Base-by-base conservation (phyloP, 2,329 filamentous ascomycete species). In the Tolypocladium tundrense region DNA sequence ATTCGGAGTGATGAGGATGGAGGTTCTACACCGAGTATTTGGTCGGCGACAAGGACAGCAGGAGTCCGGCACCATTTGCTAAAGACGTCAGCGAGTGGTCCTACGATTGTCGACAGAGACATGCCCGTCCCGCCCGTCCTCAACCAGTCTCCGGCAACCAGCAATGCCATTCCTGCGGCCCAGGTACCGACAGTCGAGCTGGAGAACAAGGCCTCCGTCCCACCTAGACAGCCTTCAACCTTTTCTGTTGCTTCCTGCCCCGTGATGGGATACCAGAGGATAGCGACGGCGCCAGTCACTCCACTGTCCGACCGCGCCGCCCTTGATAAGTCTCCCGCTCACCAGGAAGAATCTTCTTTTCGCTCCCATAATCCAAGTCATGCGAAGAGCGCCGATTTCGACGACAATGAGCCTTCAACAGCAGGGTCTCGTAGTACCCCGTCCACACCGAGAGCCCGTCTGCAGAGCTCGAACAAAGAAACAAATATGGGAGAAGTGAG, bases 21-120 rank as follows among this genome's bases (percentile, higher is more conserved):
- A 9, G 51, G 55, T 16, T 48, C 54, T 33, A 51, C 39, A 21
- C 35, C 40, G 0, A 58, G 54, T 54, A 31, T 57, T 19, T 19
- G 59, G 1, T 60, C 62, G 9, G 13, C 55, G 19, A 57, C 33
- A 16, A 63, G 57, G 21, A 54, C 55, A 9, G 48, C 54, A 5
- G 56, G 45, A 11, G 56, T 60, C 45, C 62, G 61, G 13, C 65
- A 69, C 50, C 62, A 62, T 21, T 58, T 67, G 42, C 59, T 68
- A 27, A 70, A 71, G 57, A 56, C 65, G 9, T 58, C 60, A 13
- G 53, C 59, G 13, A 63, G 59, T 11, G 57, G 59, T 8, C 57
- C 61, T 4, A 59, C 59, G 31, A n/a, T 64, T 21, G 48, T 65
- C 13, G 61, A 65, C 37, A 66, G 61, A 56, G 60, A 67, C 35